Percentiles rank a stretch among this genome's conserved stretches.
Evolutionary conservation across 2,329 filamentous ascomycete species (phyloP).

Genomic region (Fulvia fulva): DNA sequence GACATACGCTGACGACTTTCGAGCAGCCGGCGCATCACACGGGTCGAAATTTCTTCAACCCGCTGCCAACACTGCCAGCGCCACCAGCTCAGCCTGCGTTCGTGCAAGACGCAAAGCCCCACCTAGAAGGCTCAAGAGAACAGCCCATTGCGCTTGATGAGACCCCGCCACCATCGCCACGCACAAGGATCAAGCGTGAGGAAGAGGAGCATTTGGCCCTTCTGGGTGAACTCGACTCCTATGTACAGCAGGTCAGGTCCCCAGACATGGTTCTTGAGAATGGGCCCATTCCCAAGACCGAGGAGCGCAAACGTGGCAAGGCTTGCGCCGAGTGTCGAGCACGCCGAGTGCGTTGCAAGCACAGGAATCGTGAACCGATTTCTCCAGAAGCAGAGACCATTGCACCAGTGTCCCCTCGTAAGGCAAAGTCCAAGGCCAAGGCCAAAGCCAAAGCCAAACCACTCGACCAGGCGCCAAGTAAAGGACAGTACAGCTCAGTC

Average conservation of each 20-base stretch:
- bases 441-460: too few species aligned
- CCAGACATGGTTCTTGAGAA: neutral
- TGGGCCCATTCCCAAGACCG: neutral
- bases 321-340: neutral
- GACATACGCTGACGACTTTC: neutral
- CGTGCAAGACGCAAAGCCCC: neutral
- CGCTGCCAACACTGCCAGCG: neutral
- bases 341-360: neutral
- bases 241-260: neutral
- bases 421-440: neutral
- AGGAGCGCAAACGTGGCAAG: neutral
- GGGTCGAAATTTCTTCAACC: neutral
- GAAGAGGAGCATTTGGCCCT: neutral
- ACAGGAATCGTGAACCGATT: neutral
- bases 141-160: neutral
- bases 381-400: too few species aligned
- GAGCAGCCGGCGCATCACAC: neutral
- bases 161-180: neutral
- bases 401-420: too few species aligned
- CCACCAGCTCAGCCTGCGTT: neutral
- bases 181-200: neutral
- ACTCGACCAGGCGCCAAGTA: neutral
- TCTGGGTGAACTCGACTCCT: neutral
- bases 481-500: neutral
- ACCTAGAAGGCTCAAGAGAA: neutral